Conservation (phyloP, 1,284 basidiomycete species). For the Boletellus deceptivus region DNA sequence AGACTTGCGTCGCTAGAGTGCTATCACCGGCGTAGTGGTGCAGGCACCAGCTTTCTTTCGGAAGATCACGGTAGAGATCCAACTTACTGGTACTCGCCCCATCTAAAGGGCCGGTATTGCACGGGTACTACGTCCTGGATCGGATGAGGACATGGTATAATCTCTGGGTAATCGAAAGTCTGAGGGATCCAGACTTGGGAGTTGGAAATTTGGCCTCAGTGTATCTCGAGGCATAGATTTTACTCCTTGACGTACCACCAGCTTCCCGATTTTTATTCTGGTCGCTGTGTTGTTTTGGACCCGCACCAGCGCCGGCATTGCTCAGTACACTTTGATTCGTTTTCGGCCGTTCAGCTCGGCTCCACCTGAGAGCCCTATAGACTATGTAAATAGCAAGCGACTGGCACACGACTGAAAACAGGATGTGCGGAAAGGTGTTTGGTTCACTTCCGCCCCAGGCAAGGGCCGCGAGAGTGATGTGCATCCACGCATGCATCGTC, state of each 20-base stretch:
- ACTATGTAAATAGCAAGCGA: constrained; percentile 17
- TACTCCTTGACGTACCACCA: constrained; percentile 26
- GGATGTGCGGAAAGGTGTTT: constrained; percentile 1
- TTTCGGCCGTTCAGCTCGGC: neutral
- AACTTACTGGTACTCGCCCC: constrained; percentile 65
- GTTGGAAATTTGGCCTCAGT: neutral
- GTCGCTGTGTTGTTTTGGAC: constrained; percentile 1
- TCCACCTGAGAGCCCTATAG: constrained; percentile 16
- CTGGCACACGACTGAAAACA: constrained; percentile 18
- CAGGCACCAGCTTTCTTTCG: neutral
- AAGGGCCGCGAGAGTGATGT: neutral
- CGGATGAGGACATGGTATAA: constrained; percentile 41
- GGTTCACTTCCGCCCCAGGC: neutral
- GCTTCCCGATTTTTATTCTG: constrained; percentile 25
- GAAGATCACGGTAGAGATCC: neutral
- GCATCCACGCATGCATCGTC: constrained; percentile 8
- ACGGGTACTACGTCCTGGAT: constrained; percentile 51
- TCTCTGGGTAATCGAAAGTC: constrained; percentile 49
- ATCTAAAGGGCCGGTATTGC: constrained; percentile 64
- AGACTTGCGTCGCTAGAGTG: neutral
- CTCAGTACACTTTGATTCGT: neutral
- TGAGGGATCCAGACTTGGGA: constrained; percentile 49
- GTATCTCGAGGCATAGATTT: neutral
- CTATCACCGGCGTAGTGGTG: neutral
- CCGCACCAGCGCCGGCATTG: neutral